Evolutionary conservation across 345 rosid genomes (phyloP), one percentile per base, ranked within the genome.

Genomic region (Reutealis trisperma): DNA sequence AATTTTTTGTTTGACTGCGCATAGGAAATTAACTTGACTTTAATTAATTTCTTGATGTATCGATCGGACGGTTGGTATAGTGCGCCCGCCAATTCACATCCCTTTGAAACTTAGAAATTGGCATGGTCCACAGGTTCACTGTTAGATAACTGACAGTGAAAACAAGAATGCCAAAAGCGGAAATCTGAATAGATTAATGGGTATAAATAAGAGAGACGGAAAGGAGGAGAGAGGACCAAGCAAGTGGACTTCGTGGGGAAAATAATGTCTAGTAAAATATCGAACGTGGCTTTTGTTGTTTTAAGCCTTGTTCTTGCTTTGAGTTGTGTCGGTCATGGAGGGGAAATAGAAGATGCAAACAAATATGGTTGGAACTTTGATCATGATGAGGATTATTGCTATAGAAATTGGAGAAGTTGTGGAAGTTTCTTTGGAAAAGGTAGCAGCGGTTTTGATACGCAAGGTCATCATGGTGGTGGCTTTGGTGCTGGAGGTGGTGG

Each of bases 371-470:
- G 77, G 83, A 73, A 57, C 18, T 54, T 19, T 62, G 70, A 51
- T 34, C 11, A 61, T 62, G 60, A 71, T 6, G 75, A 66, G 22
- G 84, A 86, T 24, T 75, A 78, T 73, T 85, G 90, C 37, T 79
- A 79, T 41, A 18, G 79, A 65, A 79, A 82, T 80, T 89, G 88
- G 92, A 74, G 88, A 51, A 83, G 92, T 22, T 85, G 90, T 65
- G 89, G 90, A 55, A 87, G 87, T 58, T 87, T 87, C 67, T 84
- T 76, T 69, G 85, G 82, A 2, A 57, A 63, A 18, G 82, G 76
- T 27, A 72, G 51, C 12, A 71, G 84, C 0, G 60, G 57, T 42
- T 63, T 34, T 71, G 62, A 45, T 41, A 22, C 8, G 1, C n/a
- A 42, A 14, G 55, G 65, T 5, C 19, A 24, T 15, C 74, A 63